These are phyloP conservation scores for Trichoderma oligosporum DNA, from an alignment of 2,329 filamentous ascomycete genomes.

Conservation along the genomic window DNA sequence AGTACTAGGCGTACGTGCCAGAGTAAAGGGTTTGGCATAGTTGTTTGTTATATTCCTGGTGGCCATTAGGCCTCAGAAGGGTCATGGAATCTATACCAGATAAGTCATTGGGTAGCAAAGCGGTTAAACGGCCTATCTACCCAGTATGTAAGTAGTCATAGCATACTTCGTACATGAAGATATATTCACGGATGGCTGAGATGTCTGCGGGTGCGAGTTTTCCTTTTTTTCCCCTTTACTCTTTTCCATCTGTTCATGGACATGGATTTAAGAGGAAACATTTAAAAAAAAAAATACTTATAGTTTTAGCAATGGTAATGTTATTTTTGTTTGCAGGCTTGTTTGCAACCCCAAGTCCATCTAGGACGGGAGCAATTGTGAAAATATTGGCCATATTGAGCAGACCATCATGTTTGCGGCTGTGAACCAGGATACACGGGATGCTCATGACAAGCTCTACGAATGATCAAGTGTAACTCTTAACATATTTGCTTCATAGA, in stretches of 20 bases:
- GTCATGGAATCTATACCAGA: slow-evolving; percentile 9
- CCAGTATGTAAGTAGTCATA: slow-evolving; percentile 13
- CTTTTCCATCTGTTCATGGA: neutral
- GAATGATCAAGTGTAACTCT: no score
- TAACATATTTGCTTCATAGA: no score
- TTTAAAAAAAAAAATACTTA: neutral
- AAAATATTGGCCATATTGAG: no score
- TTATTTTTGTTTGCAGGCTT: no score
- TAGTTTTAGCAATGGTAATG: no score
- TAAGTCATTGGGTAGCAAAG: slow-evolving; percentile 18
- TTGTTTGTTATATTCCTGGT: slow-evolving; percentile 15
- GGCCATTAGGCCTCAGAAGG: slow-evolving; percentile 4
- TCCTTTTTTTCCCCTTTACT: neutral
- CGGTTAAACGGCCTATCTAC: slow-evolving; percentile 8
- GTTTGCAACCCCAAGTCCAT: no score
- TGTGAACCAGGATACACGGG: no score
- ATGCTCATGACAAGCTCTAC: no score
- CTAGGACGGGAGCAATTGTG: no score
- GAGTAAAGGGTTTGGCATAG: slow-evolving; percentile 12
- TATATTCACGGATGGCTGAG: neutral
- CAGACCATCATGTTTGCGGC: no score
- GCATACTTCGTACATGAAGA: slow-evolving; percentile 13
- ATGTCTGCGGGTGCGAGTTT: neutral
- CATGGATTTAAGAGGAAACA: neutral
- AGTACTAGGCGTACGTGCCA: slow-evolving; percentile 15